Conservation (phyloP, 2,329 filamentous ascomycete species). For the Beauveria medogensis region DNA sequence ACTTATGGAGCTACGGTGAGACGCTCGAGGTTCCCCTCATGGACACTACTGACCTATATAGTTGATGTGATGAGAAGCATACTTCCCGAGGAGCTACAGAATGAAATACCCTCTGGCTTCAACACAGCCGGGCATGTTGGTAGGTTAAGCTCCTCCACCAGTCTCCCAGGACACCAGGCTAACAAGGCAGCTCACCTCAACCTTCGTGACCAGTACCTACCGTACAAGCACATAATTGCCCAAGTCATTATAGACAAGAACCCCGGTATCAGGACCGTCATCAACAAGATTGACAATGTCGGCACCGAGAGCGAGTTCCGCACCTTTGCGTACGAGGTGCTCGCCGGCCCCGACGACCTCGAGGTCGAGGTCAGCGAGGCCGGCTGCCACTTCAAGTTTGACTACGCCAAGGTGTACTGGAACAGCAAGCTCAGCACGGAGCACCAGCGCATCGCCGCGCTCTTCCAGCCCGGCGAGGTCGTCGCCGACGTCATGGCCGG, state of each 20-base stretch:
- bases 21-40: slow-evolving; percentile 8
- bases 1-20: slow-evolving; percentile 76
- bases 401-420: slow-evolving; percentile 97
- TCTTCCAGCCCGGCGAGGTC: slow-evolving; percentile 77
- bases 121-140: slow-evolving; percentile 81
- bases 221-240: slow-evolving; percentile 80
- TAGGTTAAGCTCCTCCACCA: slow-evolving; percentile 30
- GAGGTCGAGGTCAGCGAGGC: slow-evolving; percentile 77
- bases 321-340: slow-evolving; percentile 87
- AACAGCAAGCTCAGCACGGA: slow-evolving; percentile 87
- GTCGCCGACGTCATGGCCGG: slow-evolving; percentile 97
- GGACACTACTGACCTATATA: slow-evolving; percentile 24
- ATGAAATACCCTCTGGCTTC: slow-evolving; percentile 79
- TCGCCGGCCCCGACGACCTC: slow-evolving; percentile 73
- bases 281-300: slow-evolving; percentile 90
- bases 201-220: slow-evolving; percentile 71
- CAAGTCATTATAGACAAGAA: slow-evolving; percentile 89
- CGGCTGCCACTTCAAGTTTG: slow-evolving; percentile 80
- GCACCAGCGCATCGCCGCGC: slow-evolving; percentile 68
- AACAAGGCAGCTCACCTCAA: slow-evolving; percentile 69
- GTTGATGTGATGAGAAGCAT: slow-evolving; percentile 78
- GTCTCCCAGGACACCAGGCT: not conserved
- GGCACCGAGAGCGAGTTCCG: slow-evolving; percentile 79
- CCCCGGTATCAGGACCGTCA: slow-evolving; percentile 71
- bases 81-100: slow-evolving; percentile 69